Percentiles rank a stretch among this genome's conserved stretches.
phyloP scores from a whole-genome alignment of 192 early-diverging fungal species.

The Backusella parvicylindrica region DNA sequence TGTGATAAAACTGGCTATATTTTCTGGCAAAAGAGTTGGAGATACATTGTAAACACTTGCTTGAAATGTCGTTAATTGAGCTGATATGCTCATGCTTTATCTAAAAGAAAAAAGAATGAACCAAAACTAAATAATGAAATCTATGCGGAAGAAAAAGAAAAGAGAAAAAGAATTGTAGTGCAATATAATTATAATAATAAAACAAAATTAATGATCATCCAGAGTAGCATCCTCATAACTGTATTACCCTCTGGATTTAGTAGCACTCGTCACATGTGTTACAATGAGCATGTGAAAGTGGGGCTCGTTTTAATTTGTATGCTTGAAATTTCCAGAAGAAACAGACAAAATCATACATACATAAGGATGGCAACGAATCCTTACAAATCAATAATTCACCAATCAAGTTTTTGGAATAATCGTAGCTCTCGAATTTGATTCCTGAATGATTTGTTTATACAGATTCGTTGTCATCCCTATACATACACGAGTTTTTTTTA shows the following conservation, averaged over 20 bases:
- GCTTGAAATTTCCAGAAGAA: neutral
- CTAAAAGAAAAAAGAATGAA: neutral
- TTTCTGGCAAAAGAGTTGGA: conserved; percentile 51
- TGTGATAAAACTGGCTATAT: conserved; percentile 55
- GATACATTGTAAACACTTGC: conserved; percentile 23
- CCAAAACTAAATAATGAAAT: neutral
- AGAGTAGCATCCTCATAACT: neutral
- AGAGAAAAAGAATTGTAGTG: neutral
- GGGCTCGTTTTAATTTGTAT: neutral
- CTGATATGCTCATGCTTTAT: neutral
- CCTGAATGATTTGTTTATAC: no score
- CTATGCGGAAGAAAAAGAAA: neutral
- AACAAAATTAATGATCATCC: neutral
- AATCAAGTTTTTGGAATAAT: no score
- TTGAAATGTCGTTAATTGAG: conserved; percentile 20
- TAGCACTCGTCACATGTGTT: neutral
- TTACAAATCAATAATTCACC: no score
- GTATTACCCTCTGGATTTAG: neutral
- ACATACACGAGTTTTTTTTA: neutral
- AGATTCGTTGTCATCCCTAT: no score
- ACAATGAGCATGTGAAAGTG: neutral
- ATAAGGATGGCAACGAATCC: no score
- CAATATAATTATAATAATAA: neutral
- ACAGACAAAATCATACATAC: neutral
- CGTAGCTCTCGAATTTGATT: no score